These are phyloP conservation scores for Oenanthe sinensis DNA, from an alignment of 129 eudicot species.

Conservation along the genomic window DNA sequence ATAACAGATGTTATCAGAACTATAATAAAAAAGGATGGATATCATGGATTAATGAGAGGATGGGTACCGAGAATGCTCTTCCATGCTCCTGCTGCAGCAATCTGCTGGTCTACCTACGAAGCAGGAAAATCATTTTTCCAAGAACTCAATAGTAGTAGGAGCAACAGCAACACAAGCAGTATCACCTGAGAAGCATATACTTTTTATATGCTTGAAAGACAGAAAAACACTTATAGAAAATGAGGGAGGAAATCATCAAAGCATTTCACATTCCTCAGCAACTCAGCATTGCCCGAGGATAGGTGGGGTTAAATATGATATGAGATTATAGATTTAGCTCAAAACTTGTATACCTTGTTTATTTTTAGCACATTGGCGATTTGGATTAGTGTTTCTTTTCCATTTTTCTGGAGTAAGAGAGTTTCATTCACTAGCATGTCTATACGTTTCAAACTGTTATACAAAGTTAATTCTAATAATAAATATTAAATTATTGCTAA, in stretches of 20 bases:
- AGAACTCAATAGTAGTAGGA: slow-evolving; percentile 20
- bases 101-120: slow-evolving; percentile 91
- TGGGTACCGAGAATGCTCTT: slow-evolving; percentile 91
- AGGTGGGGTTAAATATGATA: neutral
- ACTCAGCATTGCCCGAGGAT: neutral
- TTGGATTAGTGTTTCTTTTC: neutral
- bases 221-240: neutral
- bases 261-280: neutral
- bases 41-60: slow-evolving; percentile 71
- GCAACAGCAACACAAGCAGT: slow-evolving; percentile 18
- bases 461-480: neutral
- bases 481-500: no score
- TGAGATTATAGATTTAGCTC: neutral
- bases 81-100: slow-evolving; percentile 93
- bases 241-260: neutral
- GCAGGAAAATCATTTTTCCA: slow-evolving; percentile 70
- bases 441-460: neutral
- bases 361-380: neutral
- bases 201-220: neutral
- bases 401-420: neutral
- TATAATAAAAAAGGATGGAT: slow-evolving; percentile 67
- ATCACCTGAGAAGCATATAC: slow-evolving; percentile 26
- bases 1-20: slow-evolving; percentile 57
- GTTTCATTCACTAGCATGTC: neutral
- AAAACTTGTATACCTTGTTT: neutral